These are phyloP conservation scores for Colletotrichum coccodes DNA, from an alignment of 2,329 filamentous ascomycete species.

Conservation along the genomic window DNA sequence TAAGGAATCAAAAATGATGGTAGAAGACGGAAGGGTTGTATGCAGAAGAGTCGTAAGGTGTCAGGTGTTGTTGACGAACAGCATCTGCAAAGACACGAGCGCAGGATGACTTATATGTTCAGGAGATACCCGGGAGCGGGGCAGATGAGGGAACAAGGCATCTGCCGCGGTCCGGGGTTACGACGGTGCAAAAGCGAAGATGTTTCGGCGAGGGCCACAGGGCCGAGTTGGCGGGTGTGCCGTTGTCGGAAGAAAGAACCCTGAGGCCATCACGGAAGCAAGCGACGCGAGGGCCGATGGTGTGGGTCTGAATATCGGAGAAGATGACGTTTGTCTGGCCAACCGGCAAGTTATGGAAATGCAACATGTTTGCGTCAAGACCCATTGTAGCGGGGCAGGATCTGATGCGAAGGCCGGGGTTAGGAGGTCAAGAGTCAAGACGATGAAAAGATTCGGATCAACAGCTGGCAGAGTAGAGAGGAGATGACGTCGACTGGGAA, in stretches of 20 bases:
- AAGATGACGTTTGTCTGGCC: slow-evolving; percentile 1
- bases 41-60: neutral
- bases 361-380: neutral
- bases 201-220: slow-evolving; percentile 4
- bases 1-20: neutral
- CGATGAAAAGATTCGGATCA: neutral
- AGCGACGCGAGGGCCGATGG: slow-evolving; percentile 4
- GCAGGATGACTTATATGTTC: neutral
- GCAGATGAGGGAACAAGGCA: neutral
- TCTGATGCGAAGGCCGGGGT: neutral
- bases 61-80: no score
- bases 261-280: neutral
- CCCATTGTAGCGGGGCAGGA: neutral
- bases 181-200: slow-evolving; percentile 3
- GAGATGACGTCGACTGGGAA: neutral
- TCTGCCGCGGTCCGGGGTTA: neutral
- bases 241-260: neutral
- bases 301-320: neutral
- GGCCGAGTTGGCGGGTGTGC: neutral
- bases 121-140: neutral
- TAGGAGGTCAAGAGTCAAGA: neutral
- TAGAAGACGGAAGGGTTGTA: neutral
- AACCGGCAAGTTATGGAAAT: neutral
- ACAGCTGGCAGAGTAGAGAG: neutral
- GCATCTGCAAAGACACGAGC: neutral